These are phyloP conservation scores for Metarhizium rileyi DNA, from an alignment of 2,329 filamentous ascomycete genomes.

Conservation along the genomic window DNA sequence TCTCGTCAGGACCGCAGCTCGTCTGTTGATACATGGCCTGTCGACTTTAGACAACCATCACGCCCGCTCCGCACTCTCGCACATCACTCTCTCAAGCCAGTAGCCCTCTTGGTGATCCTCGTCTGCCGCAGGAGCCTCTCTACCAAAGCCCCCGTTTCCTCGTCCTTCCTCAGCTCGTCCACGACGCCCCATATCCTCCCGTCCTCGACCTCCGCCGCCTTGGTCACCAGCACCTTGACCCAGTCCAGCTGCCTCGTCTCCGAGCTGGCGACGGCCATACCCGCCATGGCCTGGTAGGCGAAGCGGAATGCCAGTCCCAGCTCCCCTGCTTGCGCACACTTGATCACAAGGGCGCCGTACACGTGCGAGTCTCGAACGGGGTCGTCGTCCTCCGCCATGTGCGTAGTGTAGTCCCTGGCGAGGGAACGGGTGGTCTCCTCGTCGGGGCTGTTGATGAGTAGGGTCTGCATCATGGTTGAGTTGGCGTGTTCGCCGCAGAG, in stretches of 20 bases:
- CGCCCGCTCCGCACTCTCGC: too few species aligned
- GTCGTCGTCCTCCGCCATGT: constrained; percentile 10
- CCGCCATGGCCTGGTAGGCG: constrained; percentile 11
- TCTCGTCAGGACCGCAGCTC: too few species aligned
- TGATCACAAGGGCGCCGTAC: constrained; percentile 19
- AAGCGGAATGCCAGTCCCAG: constrained; percentile 26
- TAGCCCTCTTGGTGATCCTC: constrained; percentile 13
- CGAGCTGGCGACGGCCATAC: too few species aligned
- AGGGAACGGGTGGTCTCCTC: constrained; percentile 16
- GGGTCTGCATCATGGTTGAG: constrained; percentile 17
- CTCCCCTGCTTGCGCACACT: constrained; percentile 19
- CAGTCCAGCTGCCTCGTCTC: constrained; percentile 13
- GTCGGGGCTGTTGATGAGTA: constrained; percentile 21
- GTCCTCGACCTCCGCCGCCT: constrained; percentile 20
- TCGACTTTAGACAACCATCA: too few species aligned
- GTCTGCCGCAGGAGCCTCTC: constrained; percentile 16
- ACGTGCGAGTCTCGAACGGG: constrained; percentile 8
- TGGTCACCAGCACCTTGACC: constrained; percentile 18
- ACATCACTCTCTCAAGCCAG: constrained; percentile 1
- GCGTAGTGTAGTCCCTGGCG: constrained; percentile 20
- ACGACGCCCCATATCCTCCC: constrained; percentile 23
- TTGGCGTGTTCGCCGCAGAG: constrained; percentile 20
- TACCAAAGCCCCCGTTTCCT: constrained; percentile 13
- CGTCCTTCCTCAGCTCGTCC: constrained; percentile 17
- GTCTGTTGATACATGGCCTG: too few species aligned